phyloP scores from a whole-genome alignment of 768 basidiomycete genomes.

The Panaeolus cyanescens region DNA sequence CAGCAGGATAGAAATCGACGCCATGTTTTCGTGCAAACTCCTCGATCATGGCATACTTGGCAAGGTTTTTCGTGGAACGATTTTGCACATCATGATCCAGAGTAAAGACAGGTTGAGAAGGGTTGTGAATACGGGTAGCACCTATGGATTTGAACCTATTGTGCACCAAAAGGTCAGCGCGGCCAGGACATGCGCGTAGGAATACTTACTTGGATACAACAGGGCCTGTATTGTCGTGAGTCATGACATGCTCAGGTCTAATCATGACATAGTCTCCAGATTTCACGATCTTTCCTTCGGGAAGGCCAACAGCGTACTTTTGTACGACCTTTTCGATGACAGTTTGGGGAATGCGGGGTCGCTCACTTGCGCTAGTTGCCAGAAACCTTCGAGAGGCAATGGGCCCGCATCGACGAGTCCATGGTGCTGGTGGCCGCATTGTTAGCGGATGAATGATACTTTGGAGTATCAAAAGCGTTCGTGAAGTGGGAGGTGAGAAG shows the following conservation, averaged over 20 bases:
- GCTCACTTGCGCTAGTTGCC: constrained; percentile 23
- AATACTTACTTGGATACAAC: constrained; percentile 90
- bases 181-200: neutral
- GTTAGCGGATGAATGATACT: constrained; percentile 1
- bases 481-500: neutral
- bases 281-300: constrained; percentile 75
- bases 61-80: constrained; percentile 83
- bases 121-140: constrained; percentile 79
- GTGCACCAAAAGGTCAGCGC: constrained; percentile 4
- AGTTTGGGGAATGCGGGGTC: constrained; percentile 65
- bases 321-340: constrained; percentile 98
- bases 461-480: neutral
- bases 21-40: constrained; percentile 82
- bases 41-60: constrained; percentile 92
- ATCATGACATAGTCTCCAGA: constrained; percentile 99
- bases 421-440: constrained; percentile 24
- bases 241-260: constrained; percentile 97
- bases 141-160: constrained; percentile 92
- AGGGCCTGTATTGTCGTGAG: constrained; percentile 97
- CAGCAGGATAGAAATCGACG: constrained; percentile 96
- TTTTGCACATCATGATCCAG: constrained; percentile 99
- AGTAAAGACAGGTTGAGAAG: constrained; percentile 90
- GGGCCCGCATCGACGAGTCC: constrained; percentile 18
- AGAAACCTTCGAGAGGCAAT: constrained; percentile 21
- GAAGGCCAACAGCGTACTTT: constrained; percentile 91